These are phyloP conservation scores for Fonsecaea monophora DNA, from an alignment of 2,329 filamentous ascomycete species.

Conservation along the genomic window DNA sequence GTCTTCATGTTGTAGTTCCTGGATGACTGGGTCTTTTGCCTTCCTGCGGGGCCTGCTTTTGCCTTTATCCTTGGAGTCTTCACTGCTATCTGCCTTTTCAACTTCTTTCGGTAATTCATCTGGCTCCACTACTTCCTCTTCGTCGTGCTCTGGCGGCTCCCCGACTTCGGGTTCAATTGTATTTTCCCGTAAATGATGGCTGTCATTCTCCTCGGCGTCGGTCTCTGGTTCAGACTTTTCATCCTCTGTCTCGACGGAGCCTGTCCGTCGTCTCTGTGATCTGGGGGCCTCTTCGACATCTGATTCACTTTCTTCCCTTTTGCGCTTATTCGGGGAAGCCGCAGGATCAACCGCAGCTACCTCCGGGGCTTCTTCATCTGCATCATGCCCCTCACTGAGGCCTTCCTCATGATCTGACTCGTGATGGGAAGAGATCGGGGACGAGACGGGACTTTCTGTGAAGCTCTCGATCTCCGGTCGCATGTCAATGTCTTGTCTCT, in stretches of 20 bases:
- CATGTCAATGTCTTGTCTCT: slow-evolving; percentile 45
- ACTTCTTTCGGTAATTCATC: slow-evolving; percentile 47
- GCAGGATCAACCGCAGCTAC: slow-evolving; percentile 8
- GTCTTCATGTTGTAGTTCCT: slow-evolving; percentile 53
- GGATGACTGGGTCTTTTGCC: slow-evolving; percentile 49
- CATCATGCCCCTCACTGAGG: slow-evolving; percentile 37
- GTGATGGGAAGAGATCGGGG: slow-evolving; percentile 37
- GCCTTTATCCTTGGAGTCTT: slow-evolving; percentile 54
- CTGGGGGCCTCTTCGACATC: slow-evolving; percentile 40
- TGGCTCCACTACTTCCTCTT: slow-evolving; percentile 59
- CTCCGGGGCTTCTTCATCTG: slow-evolving; percentile 38
- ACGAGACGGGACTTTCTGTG: slow-evolving; percentile 45
- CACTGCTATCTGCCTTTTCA: slow-evolving; percentile 71
- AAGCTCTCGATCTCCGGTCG: slow-evolving; percentile 44
- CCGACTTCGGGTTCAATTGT: slow-evolving; percentile 44
- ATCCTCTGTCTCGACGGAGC: slow-evolving; percentile 45
- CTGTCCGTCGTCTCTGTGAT: slow-evolving; percentile 47
- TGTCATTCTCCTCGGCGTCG: slow-evolving; percentile 40
- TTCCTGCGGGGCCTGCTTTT: slow-evolving; percentile 51
- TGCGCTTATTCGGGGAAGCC: slow-evolving; percentile 46
- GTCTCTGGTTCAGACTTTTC: slow-evolving; percentile 42
- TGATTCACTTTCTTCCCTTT: slow-evolving; percentile 39
- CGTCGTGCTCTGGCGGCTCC: slow-evolving; percentile 43
- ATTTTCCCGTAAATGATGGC: slow-evolving; percentile 42
- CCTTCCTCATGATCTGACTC: slow-evolving; percentile 37